Evolutionary conservation across 257 asterid species (phyloP), one percentile per base, ranked within the genome.

Genomic region (Gynochthodes officinalis): DNA sequence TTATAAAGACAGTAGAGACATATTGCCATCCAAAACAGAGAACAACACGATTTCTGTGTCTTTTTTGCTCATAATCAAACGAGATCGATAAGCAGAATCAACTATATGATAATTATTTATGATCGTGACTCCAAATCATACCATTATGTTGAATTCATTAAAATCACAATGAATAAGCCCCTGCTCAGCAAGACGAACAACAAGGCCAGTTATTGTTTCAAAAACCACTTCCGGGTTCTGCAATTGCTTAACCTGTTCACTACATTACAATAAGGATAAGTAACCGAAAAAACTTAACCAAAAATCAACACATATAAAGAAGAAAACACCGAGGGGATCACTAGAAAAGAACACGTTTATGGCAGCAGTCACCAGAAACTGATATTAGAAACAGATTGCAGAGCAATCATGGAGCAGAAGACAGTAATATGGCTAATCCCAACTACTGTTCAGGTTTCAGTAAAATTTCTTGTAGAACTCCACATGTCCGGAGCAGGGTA

Each of bases 131-230:
- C 75, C 50, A 77, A 46, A 66, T 50, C 74, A 68, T 84, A 90
- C 98, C 97, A 94, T 91, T 37, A 94, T 94, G 80, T 94, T 91
- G 73, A 94, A 94, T 74, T 91, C 99, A 74, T 94, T 94, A 80
- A 94, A 94, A 80, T 94, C 99, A 30, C 99, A 94, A 75, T 94
- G 99, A 73, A 94, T 94, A 65, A 94, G 96, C 40, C 99, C 99
- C 57, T 94, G 95, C 86, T 94, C 99, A 35, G 99, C 97, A 70
- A 94, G 80, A 67, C 97, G 97, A 85, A 87, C 84, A 67, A 94
- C 88, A 73, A 89, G 89, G 80, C 90, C 88, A 70, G 90, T 84
- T 73, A 94, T 85, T 35, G 86, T 88, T 76, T 94, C 97, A 78
- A 91, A 91, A 60, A 91, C 86, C 19, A 75, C 78, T 42, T 91